A percentile compares a stretch with the other conserved stretches of the same genome.
Conservation (phyloP, 495 filamentous ascomycete species). For the Pseudomonodictys pantanalensis region DNA sequence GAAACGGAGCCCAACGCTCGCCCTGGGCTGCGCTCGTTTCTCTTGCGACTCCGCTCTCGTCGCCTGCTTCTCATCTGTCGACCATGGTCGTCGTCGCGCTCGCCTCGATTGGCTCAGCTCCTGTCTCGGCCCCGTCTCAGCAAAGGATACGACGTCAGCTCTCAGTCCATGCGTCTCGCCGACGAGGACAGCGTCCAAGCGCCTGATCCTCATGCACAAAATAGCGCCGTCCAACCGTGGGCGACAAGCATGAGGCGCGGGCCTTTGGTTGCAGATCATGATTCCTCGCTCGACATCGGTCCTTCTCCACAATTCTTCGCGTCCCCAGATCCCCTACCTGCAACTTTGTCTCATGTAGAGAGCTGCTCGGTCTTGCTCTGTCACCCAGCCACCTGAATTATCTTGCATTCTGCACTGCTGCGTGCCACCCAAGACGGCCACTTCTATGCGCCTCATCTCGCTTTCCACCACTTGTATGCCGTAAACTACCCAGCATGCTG, state of each 20-base stretch:
- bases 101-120: conserved; percentile 16
- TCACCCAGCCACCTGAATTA: conserved; percentile 7
- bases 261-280: conserved; percentile 29
- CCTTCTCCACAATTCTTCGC: background rate
- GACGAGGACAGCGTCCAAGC: conserved; percentile 19
- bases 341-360: conserved; percentile 3
- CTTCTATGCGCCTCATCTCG: conserved; percentile 13
- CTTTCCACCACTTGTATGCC: conserved; percentile 5
- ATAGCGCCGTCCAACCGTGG: conserved; percentile 19
- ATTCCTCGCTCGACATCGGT: conserved; percentile 3
- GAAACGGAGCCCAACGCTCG: too few relatives aligned
- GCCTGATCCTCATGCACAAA: conserved; percentile 29
- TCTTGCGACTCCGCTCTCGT: too few relatives aligned
- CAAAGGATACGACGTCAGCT: conserved; percentile 23
- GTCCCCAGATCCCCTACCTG: background rate
- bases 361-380: background rate
- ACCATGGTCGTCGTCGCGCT: background rate
- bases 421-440: conserved; percentile 5
- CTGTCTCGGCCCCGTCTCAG: conserved; percentile 33
- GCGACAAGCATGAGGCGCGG: conserved; percentile 14
- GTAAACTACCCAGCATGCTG: conserved; percentile 10
- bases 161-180: conserved; percentile 13
- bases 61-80: too few relatives aligned
- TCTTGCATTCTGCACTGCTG: background rate
- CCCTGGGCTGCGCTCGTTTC: background rate